Base-by-base conservation (phyloP, 495 filamentous ascomycete genomes). In the Penicillium arizonense region DNA sequence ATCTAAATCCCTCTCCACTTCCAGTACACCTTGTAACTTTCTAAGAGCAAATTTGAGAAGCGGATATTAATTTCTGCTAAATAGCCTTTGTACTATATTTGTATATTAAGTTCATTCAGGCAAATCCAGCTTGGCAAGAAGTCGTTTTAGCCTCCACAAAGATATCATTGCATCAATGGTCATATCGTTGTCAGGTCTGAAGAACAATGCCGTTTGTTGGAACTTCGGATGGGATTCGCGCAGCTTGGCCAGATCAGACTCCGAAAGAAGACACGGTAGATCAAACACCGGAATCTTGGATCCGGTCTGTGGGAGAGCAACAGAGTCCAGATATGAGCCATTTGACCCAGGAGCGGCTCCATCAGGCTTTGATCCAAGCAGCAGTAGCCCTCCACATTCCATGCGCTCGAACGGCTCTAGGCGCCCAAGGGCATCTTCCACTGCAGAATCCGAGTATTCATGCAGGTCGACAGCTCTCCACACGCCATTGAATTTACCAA, bases 121-220 rank as follows among this genome's bases (percentile, higher is more conserved):
- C 13, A 28, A 10, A 7, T 50, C 48, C 16, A 18, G 9, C 13
- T 16, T 8, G 10, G 4, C 56, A 5, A 87, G 28, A 55, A 81
- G 89, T 0, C 79, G 83, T 56, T 89, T 81, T 13, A 91, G 59
- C 58, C 82, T 86, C 87, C 88, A 90, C 37, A 93, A 57, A 37
- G 73, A 62, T 55, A 82, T 42, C 65, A 90, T 76, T 37, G 83
- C 53, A 7, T 77, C 59, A 7, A 80, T 47, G 2, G 79, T 84
- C 8, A 53, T 36, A 16, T 47, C 39, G 5, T 67, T 65, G 18
- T 64, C 56, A 3, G 75, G 69, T 37, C 66, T 70, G 53, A 73
- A 73, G 38, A 70, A 78, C 42, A 68, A 52, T 18, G 59, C 74
- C 14, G 20, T 40, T 21, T 44, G 52, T 20, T 63, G 57, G 37